A percentile compares a stretch with the other conserved stretches of the same genome.
Evolutionary conservation across 495 filamentous ascomycete genomes (phyloP).

Genomic region (Tetracladium marchalianum): DNA sequence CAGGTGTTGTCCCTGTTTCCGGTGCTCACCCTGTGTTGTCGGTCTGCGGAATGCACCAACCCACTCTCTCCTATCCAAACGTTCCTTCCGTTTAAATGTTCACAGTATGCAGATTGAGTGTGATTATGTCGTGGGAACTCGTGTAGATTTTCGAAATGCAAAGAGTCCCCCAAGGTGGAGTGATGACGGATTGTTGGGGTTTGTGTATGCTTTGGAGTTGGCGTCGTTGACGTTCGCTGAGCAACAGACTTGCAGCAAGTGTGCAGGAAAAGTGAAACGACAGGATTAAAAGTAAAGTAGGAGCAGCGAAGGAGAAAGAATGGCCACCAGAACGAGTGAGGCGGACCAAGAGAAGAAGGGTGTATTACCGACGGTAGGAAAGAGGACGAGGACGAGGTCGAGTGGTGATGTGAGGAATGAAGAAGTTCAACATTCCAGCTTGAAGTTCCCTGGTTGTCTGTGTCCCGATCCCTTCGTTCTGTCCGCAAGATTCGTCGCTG

Average conservation of each 20-base stretch:
- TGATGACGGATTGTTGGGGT: not conserved
- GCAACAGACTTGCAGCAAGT: slow-evolving; percentile 12
- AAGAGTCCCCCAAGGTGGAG: not conserved
- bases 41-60: slow-evolving; percentile 2
- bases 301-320: slow-evolving; percentile 13
- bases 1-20: not conserved
- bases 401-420: slow-evolving; percentile 4
- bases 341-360: slow-evolving; percentile 14
- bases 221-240: slow-evolving; percentile 5
- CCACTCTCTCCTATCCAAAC: not conserved
- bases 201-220: slow-evolving; percentile 9
- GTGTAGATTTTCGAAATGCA: not conserved
- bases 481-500: no score
- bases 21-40: slow-evolving; percentile 10
- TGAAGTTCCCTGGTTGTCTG: not conserved
- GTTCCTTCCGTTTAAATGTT: no score
- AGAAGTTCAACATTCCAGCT: not conserved
- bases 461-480: no score
- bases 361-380: slow-evolving; percentile 19
- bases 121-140: not conserved
- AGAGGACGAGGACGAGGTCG: slow-evolving; percentile 21
- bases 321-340: slow-evolving; percentile 43
- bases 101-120: no score
- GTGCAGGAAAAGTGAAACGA: slow-evolving; percentile 6
- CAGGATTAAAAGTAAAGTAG: slow-evolving; percentile 10